A percentile compares a stretch with the other conserved stretches of the same genome.
These are phyloP conservation scores for Diaporthe eres DNA, from an alignment of 2,329 filamentous ascomycete species.

Conservation along the genomic window DNA sequence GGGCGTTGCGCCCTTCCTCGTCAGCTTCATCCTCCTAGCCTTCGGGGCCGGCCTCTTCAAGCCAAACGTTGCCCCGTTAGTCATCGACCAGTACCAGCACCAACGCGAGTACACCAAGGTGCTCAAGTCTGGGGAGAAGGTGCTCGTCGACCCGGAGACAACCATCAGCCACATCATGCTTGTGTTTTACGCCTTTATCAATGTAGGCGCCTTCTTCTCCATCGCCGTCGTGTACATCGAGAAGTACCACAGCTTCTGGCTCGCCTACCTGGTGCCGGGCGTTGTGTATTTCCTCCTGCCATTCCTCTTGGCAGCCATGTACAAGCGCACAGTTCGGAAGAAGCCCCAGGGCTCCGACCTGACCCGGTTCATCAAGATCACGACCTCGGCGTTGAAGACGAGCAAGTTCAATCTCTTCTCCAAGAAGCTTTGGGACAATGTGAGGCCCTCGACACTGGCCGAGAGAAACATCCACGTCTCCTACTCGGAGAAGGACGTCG, in stretches of 20 bases:
- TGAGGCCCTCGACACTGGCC: constrained; percentile 67
- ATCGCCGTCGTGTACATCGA: constrained; percentile 80
- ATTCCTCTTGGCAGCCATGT: constrained; percentile 68
- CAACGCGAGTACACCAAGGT: constrained; percentile 57
- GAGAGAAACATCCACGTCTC: constrained; percentile 64
- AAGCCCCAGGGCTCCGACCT: constrained; percentile 78
- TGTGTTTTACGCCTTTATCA: constrained; percentile 76
- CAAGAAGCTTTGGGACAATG: constrained; percentile 70
- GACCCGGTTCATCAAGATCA: constrained; percentile 70
- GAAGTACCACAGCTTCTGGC: constrained; percentile 83
- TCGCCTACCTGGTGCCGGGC: constrained; percentile 68
- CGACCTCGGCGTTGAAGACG: constrained; percentile 66
- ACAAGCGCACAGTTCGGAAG: constrained; percentile 68
- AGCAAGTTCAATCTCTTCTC: constrained; percentile 66
- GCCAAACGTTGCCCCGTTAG: constrained; percentile 64
- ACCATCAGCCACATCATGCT: constrained; percentile 61
- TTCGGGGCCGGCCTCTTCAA: constrained; percentile 81
- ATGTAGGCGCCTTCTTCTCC: constrained; percentile 73
- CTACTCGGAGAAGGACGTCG: constrained; percentile 77
- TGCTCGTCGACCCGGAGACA: constrained; percentile 62
- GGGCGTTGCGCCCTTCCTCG: constrained; percentile 71
- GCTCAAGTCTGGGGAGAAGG: constrained; percentile 59
- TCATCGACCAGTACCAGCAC: constrained; percentile 60
- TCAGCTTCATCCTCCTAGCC: constrained; percentile 76
- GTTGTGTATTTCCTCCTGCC: constrained; percentile 73